Conservation (phyloP, 2,329 filamentous ascomycete species). For the Thelonectria blattea region DNA sequence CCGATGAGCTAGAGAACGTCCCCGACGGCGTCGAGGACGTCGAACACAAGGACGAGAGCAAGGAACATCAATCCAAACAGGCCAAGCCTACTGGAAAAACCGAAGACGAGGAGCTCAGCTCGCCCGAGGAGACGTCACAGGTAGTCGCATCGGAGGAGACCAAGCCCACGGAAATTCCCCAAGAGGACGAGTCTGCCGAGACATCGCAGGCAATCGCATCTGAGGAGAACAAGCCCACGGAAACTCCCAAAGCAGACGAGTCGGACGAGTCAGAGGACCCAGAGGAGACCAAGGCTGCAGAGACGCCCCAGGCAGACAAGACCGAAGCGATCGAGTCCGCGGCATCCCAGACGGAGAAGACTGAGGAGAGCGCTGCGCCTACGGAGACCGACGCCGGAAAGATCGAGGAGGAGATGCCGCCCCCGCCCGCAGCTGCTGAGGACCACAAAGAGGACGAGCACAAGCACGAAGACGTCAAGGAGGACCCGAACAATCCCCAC, state of each 20-base stretch:
- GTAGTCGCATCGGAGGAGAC: background rate
- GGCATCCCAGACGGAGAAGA: no score
- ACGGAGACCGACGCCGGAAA: constrained; percentile 3
- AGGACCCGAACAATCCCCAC: constrained; percentile 7
- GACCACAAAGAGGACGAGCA: constrained; percentile 5
- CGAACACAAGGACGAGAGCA: background rate
- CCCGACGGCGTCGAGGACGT: constrained; percentile 17
- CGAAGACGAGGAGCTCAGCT: background rate
- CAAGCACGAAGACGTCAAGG: constrained; percentile 1
- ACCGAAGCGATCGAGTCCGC: no score
- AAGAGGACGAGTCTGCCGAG: background rate
- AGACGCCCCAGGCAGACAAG: background rate
- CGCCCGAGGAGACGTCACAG: background rate
- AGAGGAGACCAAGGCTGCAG: background rate
- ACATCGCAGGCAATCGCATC: no score
- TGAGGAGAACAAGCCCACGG: background rate
- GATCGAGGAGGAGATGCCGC: background rate
- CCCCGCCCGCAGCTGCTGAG: constrained; percentile 3
- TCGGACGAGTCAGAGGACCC: background rate
- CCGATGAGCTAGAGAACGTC: constrained; percentile 4
- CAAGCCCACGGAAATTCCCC: background rate
- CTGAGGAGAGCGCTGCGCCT: background rate
- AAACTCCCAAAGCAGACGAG: background rate
- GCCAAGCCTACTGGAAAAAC: background rate
- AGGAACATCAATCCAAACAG: constrained; percentile 30